These are phyloP conservation scores for Saccharomycopsis fodiens DNA, from an alignment of 805 yeast genomes.

Conservation along the genomic window DNA sequence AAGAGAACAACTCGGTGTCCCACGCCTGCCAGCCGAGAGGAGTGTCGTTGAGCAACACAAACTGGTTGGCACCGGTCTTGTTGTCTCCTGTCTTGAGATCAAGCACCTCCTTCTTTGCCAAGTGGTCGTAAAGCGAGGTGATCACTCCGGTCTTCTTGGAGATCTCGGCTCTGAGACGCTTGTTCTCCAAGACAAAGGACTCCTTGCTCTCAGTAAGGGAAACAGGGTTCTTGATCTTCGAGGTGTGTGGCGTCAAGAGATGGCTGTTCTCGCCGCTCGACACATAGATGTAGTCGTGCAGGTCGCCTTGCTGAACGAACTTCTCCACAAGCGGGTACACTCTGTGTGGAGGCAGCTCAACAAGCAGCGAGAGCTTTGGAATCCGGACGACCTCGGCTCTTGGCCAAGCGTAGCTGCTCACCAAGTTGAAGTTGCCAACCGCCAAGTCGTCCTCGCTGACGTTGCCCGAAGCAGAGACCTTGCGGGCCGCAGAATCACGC, in stretches of 20 bases:
- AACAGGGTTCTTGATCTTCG: conserved; percentile 39
- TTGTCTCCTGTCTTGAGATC: conserved; percentile 48
- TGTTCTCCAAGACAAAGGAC: conserved; percentile 49
- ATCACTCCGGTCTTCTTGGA: conserved; percentile 50
- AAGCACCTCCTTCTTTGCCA: conserved; percentile 49
- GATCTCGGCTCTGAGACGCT: conserved; percentile 49
- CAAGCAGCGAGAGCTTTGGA: conserved; percentile 21
- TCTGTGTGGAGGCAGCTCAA: conserved; percentile 2
- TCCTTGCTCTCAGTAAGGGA: conserved; percentile 36
- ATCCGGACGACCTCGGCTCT: conserved; percentile 40
- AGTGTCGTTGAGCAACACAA: conserved; percentile 77
- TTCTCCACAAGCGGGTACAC: conserved; percentile 1
- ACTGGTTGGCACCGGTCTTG: conserved; percentile 68
- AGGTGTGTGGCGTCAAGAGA: conserved; percentile 17
- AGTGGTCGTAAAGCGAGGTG: conserved; percentile 54
- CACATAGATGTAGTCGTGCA: conserved; percentile 23
- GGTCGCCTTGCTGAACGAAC: conserved; percentile 21
- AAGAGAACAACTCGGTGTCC: conserved; percentile 91
- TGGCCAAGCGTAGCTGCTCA: conserved; percentile 64
- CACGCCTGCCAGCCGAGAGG: conserved; percentile 93
- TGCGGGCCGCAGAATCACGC: neutral
- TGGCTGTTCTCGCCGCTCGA: conserved; percentile 6
- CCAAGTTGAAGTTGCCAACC: conserved; percentile 22
- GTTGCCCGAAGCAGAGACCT: neutral
- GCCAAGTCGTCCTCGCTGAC: conserved; percentile 1